A percentile compares a stretch with the other conserved stretches of the same genome.
phyloP scores from a whole-genome alignment of 1,284 basidiomycete species.

The Trametes pubescens region DNA sequence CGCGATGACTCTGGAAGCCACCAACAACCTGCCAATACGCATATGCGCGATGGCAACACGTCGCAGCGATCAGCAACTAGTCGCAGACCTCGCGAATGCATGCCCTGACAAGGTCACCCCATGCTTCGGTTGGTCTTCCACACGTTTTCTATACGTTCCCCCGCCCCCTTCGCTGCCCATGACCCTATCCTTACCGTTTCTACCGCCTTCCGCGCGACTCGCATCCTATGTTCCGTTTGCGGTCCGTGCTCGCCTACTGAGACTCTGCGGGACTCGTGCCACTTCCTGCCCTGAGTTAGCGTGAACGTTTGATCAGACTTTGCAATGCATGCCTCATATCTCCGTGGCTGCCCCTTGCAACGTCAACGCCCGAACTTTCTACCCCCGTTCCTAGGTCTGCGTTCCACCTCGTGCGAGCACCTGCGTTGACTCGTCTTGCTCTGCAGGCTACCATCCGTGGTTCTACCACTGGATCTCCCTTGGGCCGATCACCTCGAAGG shows the following conservation, averaged over 20 bases:
- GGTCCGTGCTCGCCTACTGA: not conserved
- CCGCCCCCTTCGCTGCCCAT: not conserved
- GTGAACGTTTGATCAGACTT: not conserved
- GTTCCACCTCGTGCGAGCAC: not conserved
- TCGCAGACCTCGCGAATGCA: conserved; percentile 62
- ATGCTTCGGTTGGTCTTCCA: conserved; percentile 63
- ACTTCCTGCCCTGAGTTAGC: not conserved
- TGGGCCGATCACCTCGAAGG: conserved; percentile 51
- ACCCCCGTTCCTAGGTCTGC: conserved; percentile 7
- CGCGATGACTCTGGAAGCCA: conserved; percentile 53
- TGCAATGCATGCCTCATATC: not conserved
- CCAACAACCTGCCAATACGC: conserved; percentile 56
- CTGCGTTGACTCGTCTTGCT: conserved; percentile 15
- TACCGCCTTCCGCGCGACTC: not conserved
- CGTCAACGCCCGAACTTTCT: conserved; percentile 6
- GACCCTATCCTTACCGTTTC: not conserved
- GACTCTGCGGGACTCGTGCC: not conserved
- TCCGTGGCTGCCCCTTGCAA: not conserved
- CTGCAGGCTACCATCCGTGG: conserved; percentile 85
- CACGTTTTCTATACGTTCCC: conserved; percentile 38
- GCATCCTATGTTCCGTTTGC: not conserved
- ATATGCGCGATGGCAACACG: conserved; percentile 81
- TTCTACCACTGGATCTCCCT: conserved; percentile 76
- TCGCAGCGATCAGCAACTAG: conserved; percentile 67
- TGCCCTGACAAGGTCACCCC: conserved; percentile 76